Conservation (phyloP, 225 moss, liverwort and hornwort species). For the Lunularia cruciata region DNA sequence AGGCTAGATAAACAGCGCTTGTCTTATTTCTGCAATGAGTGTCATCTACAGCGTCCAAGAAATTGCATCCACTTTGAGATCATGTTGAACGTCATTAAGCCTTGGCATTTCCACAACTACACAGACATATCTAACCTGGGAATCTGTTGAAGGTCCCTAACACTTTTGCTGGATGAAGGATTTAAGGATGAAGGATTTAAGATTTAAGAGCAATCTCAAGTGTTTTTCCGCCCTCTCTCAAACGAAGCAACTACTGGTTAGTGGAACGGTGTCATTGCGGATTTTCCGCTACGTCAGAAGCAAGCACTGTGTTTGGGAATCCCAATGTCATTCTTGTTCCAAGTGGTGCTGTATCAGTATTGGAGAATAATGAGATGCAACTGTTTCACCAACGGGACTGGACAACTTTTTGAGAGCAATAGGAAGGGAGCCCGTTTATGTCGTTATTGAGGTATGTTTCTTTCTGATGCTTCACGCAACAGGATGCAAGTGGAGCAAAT, state of each 20-base stretch:
- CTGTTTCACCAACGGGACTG: slow-evolving; percentile 53
- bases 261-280: neutral
- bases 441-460: slow-evolving; percentile 65
- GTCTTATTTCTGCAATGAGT: neutral
- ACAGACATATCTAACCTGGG: no score
- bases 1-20: no score
- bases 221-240: slow-evolving; percentile 72
- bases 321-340: no score
- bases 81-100: no score
- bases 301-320: slow-evolving; percentile 13
- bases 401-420: slow-evolving; percentile 61
- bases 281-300: neutral
- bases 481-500: no score
- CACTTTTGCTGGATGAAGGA: slow-evolving; percentile 63
- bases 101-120: no score
- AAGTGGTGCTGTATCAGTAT: no score
- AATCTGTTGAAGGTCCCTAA: slow-evolving; percentile 56
- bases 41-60: no score
- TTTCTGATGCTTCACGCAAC: neutral
- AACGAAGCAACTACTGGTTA: slow-evolving; percentile 74
- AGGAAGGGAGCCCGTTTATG: slow-evolving; percentile 63
- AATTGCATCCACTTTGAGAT: neutral
- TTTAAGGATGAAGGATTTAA: no score
- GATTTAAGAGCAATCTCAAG: slow-evolving; percentile 49
- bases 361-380: slow-evolving; percentile 32